These are phyloP conservation scores for Stephanodiscus minutulus DNA, from an alignment of 108 stramenopile genomes.

Conservation along the genomic window DNA sequence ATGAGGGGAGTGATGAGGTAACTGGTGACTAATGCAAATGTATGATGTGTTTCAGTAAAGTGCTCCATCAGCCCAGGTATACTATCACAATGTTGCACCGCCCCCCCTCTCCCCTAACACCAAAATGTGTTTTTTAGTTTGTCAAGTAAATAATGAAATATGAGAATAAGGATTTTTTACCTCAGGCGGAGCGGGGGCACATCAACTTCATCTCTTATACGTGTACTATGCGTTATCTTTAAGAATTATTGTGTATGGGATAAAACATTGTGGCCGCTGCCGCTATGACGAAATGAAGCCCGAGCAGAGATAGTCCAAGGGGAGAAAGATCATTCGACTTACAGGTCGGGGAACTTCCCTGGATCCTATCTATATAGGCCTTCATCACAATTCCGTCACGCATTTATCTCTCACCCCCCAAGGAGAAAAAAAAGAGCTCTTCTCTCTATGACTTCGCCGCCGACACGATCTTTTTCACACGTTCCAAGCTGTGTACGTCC, in stretches of 20 bases:
- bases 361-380: not conserved
- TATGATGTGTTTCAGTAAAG: too few species aligned
- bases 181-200: not conserved
- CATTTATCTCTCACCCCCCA: not conserved
- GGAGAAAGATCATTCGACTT: not conserved
- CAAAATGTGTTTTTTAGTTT: too few species aligned
- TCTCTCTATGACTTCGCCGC: not conserved
- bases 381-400: not conserved
- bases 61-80: too few species aligned
- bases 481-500: conserved; percentile 73
- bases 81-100: too few species aligned
- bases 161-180: too few species aligned
- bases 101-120: too few species aligned
- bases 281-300: not conserved
- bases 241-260: not conserved
- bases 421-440: not conserved
- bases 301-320: not conserved
- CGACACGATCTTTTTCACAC: conserved; percentile 82
- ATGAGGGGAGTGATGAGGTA: too few species aligned
- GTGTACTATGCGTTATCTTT: not conserved
- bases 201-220: not conserved
- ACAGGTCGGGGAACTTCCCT: not conserved
- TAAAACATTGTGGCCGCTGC: not conserved
- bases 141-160: too few species aligned
- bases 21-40: too few species aligned